These are phyloP conservation scores for Cladosporium phlei DNA, from an alignment of 2,329 filamentous ascomycete genomes.

Conservation along the genomic window DNA sequence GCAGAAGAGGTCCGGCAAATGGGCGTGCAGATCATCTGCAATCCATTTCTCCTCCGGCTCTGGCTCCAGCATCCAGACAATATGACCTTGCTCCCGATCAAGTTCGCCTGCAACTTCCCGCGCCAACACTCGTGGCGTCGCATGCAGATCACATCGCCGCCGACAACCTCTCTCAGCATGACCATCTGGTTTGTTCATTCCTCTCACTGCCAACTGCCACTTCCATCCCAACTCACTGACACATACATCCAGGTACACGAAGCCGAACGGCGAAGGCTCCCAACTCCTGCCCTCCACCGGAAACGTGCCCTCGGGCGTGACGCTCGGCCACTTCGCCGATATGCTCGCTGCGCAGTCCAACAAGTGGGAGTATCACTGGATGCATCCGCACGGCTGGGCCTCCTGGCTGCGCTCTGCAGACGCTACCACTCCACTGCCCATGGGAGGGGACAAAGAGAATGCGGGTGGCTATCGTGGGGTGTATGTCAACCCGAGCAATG, in stretches of 20 bases:
- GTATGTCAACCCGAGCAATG: conserved; percentile 3
- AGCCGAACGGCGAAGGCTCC: neutral
- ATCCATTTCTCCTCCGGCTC: conserved; percentile 11
- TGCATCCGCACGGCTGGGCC: conserved; percentile 5
- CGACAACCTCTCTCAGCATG: neutral
- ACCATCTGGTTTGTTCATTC: conserved; percentile 2
- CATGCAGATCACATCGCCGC: conserved; percentile 14
- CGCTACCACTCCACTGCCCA: neutral
- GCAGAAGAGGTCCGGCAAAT: neutral
- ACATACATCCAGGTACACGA: neutral
- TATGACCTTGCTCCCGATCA: conserved; percentile 7
- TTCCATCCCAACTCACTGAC: neutral
- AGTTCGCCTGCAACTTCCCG: neutral
- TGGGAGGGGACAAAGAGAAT: neutral
- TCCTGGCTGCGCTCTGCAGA: conserved; percentile 12
- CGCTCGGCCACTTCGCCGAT: conserved; percentile 11
- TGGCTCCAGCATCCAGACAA: conserved; percentile 12
- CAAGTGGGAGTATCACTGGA: conserved; percentile 9
- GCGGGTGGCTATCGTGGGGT: neutral
- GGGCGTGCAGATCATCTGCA: conserved; percentile 5
- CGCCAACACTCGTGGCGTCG: conserved; percentile 12
- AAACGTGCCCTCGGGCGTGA: conserved; percentile 11
- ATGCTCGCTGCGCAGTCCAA: conserved; percentile 2
- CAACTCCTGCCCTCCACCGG: conserved; percentile 8
- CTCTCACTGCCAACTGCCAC: neutral